Evolutionary conservation across 2,329 filamentous ascomycete species (phyloP).

Genomic region (Ophiostoma novo-ulmi): DNA sequence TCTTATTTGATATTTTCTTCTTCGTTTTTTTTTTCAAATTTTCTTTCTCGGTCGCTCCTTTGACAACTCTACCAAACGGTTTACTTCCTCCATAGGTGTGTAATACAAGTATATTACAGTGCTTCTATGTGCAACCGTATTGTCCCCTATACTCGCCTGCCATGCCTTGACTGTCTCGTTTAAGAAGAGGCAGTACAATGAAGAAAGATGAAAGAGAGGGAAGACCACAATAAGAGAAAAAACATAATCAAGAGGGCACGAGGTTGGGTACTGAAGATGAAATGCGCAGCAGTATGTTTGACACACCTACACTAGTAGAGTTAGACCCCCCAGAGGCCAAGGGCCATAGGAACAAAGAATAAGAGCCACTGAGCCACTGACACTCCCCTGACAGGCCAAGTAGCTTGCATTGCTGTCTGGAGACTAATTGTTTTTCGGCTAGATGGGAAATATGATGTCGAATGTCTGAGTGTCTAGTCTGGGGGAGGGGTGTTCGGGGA

Average conservation of each 20-base stretch:
- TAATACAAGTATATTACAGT: not conserved
- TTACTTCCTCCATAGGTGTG: not conserved
- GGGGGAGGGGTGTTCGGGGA: not conserved
- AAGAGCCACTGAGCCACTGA: constrained; percentile 1
- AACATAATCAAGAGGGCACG: not conserved
- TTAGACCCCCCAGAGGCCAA: constrained; percentile 1
- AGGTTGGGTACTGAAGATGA: not conserved
- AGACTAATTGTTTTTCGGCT: constrained; percentile 8
- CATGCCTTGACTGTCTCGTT: constrained; percentile 15
- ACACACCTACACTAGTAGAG: not conserved
- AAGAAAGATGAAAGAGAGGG: not conserved
- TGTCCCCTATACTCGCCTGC: not conserved
- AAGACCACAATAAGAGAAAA: not conserved
- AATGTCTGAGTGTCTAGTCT: not conserved
- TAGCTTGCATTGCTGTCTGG: not conserved
- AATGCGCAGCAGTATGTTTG: not conserved
- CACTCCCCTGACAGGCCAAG: constrained; percentile 19
- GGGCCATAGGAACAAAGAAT: constrained; percentile 8
- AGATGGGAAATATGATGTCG: constrained; percentile 3
- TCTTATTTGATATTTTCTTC: not conserved
- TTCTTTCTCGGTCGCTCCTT: not conserved
- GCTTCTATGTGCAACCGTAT: not conserved
- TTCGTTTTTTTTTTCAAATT: not conserved
- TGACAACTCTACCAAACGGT: not conserved
- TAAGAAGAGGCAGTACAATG: not conserved